Conservation (phyloP, 2,329 filamentous ascomycete genomes). For the Thielaviopsis musarum region DNA sequence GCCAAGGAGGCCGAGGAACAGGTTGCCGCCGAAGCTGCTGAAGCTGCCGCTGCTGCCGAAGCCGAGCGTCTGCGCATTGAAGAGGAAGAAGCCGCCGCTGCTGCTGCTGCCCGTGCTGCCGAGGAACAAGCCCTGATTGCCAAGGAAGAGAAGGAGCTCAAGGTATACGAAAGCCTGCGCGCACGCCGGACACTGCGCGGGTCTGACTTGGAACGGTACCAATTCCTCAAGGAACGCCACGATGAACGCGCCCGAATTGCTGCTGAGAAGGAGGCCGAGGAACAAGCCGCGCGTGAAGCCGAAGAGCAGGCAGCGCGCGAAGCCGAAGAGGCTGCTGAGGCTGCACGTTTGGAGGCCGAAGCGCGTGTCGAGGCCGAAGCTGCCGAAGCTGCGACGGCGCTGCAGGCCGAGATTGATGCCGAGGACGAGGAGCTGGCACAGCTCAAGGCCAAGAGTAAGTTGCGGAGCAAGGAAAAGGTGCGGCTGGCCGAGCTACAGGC, state of each 20-base stretch:
- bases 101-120: neutral
- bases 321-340: slow-evolving; percentile 13
- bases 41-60: slow-evolving; percentile 11
- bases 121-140: slow-evolving; percentile 3
- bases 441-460: slow-evolving; percentile 4
- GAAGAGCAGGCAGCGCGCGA: slow-evolving; percentile 14
- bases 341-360: slow-evolving; percentile 15
- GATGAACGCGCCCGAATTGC: slow-evolving; percentile 6
- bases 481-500: slow-evolving; percentile 7
- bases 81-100: slow-evolving; percentile 13
- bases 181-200: neutral
- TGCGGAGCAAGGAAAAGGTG: neutral
- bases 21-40: slow-evolving; percentile 16
- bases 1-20: slow-evolving; percentile 18
- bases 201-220: slow-evolving; percentile 1
- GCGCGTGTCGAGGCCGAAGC: slow-evolving; percentile 14
- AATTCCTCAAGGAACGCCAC: slow-evolving; percentile 7
- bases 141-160: slow-evolving; percentile 10
- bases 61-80: neutral
- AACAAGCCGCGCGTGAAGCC: slow-evolving; percentile 17
- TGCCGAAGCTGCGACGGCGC: slow-evolving; percentile 13
- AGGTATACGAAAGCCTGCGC: neutral
- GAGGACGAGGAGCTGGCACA: slow-evolving; percentile 4
- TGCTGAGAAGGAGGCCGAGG: slow-evolving; percentile 14
- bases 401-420: neutral